Percentiles rank a stretch among this genome's conserved stretches.
These are phyloP conservation scores for Rutidosis leptorrhynchoides DNA, from an alignment of 129 eudicot species.

Conservation along the genomic window DNA sequence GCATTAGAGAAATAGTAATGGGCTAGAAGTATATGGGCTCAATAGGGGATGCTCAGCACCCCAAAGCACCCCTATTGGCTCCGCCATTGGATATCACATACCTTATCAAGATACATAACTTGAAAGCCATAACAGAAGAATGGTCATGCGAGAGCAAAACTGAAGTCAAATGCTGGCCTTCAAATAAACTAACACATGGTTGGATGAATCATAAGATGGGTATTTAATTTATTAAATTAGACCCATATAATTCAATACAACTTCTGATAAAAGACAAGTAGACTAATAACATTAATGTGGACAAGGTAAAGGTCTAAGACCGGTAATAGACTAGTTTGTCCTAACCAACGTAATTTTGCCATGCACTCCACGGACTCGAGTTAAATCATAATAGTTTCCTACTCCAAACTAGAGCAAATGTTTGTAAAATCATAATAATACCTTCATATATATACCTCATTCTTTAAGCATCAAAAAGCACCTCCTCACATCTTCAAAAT, in stretches of 20 bases:
- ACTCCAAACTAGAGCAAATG: not conserved
- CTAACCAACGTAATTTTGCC: too few relatives aligned
- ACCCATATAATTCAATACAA: not conserved
- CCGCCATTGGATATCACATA: too few relatives aligned
- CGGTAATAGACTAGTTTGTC: not conserved
- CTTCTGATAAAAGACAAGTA: not conserved
- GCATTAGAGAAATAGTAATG: too few relatives aligned
- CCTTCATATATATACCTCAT: conserved; percentile 14
- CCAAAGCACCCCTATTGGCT: too few relatives aligned
- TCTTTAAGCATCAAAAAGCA: not conserved
- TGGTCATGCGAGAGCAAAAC: not conserved
- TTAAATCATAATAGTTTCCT: conserved; percentile 4
- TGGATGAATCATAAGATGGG: not conserved
- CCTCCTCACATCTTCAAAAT: conserved; percentile 5
- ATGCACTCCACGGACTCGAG: conserved; percentile 16
- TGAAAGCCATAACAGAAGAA: not conserved
- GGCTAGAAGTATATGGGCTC: too few relatives aligned
- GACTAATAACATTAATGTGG: too few relatives aligned
- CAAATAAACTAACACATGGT: not conserved
- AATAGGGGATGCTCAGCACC: too few relatives aligned
- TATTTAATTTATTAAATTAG: not conserved
- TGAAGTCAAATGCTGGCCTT: not conserved
- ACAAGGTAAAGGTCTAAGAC: conserved; percentile 3
- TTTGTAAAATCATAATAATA: not conserved
- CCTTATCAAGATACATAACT: too few relatives aligned